A percentile compares a stretch with the other conserved stretches of the same genome.
Conservation (phyloP, 371 early-diverging fungal genomes). For the Mortierella sp. region DNA sequence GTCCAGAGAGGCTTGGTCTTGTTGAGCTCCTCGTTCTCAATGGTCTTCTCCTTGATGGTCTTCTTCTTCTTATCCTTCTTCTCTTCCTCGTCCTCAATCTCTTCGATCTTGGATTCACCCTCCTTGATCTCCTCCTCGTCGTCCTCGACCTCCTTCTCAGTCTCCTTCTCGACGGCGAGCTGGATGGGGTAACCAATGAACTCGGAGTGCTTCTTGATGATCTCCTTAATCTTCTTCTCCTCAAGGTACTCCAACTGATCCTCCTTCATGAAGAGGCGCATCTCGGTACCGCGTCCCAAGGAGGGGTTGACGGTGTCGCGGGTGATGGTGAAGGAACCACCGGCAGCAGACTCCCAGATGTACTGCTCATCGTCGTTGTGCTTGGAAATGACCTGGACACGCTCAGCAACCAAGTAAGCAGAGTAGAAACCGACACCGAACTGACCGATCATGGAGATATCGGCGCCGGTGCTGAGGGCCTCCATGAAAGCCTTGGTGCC, state of each 20-base stretch:
- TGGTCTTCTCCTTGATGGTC: conserved; percentile 81
- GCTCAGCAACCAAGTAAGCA: conserved; percentile 95
- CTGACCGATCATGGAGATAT: conserved; percentile 96
- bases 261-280: conserved; percentile 93
- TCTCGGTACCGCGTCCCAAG: conserved; percentile 89
- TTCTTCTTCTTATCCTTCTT: conserved; percentile 80
- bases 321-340: conserved; percentile 92
- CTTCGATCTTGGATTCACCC: conserved; percentile 73
- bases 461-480: conserved; percentile 81
- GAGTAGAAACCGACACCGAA: conserved; percentile 99
- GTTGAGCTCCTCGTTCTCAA: conserved; percentile 88
- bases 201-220: conserved; percentile 96
- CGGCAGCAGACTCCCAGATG: conserved; percentile 95
- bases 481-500: conserved; percentile 97
- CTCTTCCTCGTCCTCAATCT: conserved; percentile 73
- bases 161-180: conserved; percentile 88
- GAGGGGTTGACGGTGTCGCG: conserved; percentile 82
- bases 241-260: conserved; percentile 92
- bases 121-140: conserved; percentile 75
- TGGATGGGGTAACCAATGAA: conserved; percentile 96
- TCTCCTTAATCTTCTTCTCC: conserved; percentile 89
- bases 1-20: conserved; percentile 97
- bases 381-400: conserved; percentile 95
- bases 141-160: conserved; percentile 88
- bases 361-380: conserved; percentile 95